These are phyloP conservation scores for Hymenochaete sp. DNA, from an alignment of 1,284 basidiomycete species.

Conservation along the genomic window DNA sequence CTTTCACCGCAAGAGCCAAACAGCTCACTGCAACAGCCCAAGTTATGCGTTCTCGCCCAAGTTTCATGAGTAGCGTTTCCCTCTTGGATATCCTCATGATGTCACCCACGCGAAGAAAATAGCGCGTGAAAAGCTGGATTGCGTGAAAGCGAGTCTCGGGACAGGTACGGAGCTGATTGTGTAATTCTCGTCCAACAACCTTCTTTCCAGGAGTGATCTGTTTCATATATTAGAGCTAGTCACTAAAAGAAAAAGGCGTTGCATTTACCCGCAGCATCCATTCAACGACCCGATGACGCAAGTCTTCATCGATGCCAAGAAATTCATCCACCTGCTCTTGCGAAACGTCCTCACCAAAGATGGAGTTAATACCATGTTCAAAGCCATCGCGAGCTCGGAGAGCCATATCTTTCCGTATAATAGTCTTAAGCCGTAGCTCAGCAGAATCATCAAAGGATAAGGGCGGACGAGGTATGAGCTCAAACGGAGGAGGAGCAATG, in stretches of 20 bases:
- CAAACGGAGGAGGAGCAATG: constrained; percentile 13
- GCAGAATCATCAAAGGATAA: constrained; percentile 12
- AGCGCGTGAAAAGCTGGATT: constrained; percentile 14
- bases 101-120: constrained; percentile 16
- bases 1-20: constrained; percentile 16
- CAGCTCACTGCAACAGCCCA: constrained; percentile 18
- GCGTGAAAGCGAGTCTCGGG: constrained; percentile 18
- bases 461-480: constrained; percentile 10
- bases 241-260: background rate
- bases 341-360: constrained; percentile 10
- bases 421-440: constrained; percentile 11
- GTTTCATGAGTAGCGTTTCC: constrained; percentile 17
- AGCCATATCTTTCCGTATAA: constrained; percentile 9
- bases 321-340: constrained; percentile 11
- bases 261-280: constrained; percentile 16
- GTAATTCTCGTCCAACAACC: constrained; percentile 6
- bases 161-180: constrained; percentile 11
- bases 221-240: background rate
- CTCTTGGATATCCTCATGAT: constrained; percentile 13
- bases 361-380: constrained; percentile 9
- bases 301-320: constrained; percentile 12
- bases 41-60: constrained; percentile 11
- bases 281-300: constrained; percentile 8
- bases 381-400: constrained; percentile 12
- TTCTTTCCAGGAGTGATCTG: constrained; percentile 16